Conservation (phyloP, 495 filamentous ascomycete species). For the Oleoguttula mirabilis region DNA sequence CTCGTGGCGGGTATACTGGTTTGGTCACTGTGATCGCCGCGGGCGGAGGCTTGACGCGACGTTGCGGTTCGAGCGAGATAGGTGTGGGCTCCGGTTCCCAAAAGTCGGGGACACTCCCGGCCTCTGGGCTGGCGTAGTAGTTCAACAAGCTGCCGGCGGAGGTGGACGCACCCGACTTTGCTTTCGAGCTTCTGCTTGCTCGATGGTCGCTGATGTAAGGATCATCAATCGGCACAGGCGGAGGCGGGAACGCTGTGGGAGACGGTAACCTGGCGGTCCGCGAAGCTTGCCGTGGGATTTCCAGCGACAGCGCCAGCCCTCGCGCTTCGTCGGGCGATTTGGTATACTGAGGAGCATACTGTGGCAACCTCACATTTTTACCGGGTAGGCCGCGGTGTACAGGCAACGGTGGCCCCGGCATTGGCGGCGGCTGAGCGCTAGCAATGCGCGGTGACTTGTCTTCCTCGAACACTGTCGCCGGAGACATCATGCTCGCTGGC, state of each 20-base stretch:
- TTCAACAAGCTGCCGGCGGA: slow-evolving; percentile 9
- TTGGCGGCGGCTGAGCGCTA: neutral
- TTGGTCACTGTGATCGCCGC: slow-evolving; percentile 9
- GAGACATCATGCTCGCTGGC: slow-evolving; percentile 7
- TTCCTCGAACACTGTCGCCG: slow-evolving; percentile 22
- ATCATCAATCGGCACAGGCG: slow-evolving; percentile 4
- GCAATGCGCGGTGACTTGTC: slow-evolving; percentile 1
- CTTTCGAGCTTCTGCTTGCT: slow-evolving; percentile 2
- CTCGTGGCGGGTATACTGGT: slow-evolving; percentile 11
- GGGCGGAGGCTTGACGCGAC: slow-evolving; percentile 1
- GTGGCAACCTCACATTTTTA: neutral
- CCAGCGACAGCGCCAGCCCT: slow-evolving; percentile 14
- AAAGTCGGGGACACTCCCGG: neutral
- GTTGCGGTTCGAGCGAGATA: slow-evolving; percentile 9
- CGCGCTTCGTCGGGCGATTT: neutral
- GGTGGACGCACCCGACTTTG: slow-evolving; percentile 1
- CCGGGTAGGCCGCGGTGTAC: neutral
- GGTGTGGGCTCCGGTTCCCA: slow-evolving; percentile 7
- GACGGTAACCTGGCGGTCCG: slow-evolving; percentile 2
- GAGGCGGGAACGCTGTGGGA: slow-evolving; percentile 3
- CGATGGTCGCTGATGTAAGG: neutral
- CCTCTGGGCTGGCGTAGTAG: slow-evolving; percentile 17
- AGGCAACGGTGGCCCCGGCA: slow-evolving; percentile 2
- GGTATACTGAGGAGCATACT: slow-evolving; percentile 1
- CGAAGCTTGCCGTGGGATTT: slow-evolving; percentile 10